Evolutionary conservation across 768 basidiomycete species (phyloP).

Genomic region (Russula griseocarnosa): DNA sequence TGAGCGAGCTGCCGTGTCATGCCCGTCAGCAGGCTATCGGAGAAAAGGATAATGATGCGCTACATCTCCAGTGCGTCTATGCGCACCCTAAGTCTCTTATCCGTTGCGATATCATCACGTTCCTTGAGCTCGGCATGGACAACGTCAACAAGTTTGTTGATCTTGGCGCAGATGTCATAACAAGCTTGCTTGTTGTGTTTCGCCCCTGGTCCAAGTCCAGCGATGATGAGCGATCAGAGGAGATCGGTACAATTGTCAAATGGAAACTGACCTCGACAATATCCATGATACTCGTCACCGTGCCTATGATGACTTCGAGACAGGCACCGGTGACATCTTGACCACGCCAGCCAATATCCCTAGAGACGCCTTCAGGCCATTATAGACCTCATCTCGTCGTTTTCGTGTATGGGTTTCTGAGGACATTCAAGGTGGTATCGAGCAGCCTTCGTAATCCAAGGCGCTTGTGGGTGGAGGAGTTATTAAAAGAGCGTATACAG

Average conservation of each 20-base stretch:
- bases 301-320: constrained; percentile 12
- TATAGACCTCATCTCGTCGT: constrained; percentile 15
- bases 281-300: constrained; percentile 19
- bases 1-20: constrained; percentile 11
- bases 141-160: constrained; percentile 16
- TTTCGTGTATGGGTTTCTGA: constrained; percentile 6
- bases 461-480: background rate
- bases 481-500: background rate
- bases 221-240: background rate
- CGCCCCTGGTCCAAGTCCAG: constrained; percentile 1
- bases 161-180: constrained; percentile 17
- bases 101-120: constrained; percentile 5
- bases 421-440: background rate
- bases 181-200: constrained; percentile 27
- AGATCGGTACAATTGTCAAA: background rate
- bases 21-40: background rate
- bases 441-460: background rate
- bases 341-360: background rate
- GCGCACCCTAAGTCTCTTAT: constrained; percentile 11
- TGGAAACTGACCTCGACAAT: constrained; percentile 8
- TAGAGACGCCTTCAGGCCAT: constrained; percentile 13
- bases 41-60: no score
- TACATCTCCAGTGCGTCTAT: constrained; percentile 16
- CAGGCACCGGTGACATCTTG: constrained; percentile 7
- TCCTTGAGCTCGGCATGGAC: constrained; percentile 19